Base-by-base conservation (phyloP, 257 asterid genomes). In the Capsicum baccatum region DNA sequence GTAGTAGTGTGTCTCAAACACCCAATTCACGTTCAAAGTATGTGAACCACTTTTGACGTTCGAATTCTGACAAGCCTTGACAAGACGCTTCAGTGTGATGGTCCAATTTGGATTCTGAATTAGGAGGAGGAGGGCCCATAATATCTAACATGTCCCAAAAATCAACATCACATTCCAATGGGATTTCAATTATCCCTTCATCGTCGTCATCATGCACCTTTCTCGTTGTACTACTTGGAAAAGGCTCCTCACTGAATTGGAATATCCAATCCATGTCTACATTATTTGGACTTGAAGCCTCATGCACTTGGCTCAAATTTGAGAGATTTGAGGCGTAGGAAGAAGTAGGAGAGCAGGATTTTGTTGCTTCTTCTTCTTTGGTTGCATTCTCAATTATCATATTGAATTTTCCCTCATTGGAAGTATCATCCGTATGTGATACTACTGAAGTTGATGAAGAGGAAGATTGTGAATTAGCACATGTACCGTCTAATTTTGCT, bases 1-100 rank as follows among this genome's bases (percentile, higher is more conserved):
- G 54, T n/a, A 8, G 12, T 16, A 16, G 16, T n/a, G 6, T 48
- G n/a, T 2, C 80, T 48, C 19, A 94, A 89, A 85, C 33, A 69
- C 92, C 94, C 54, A 93, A 92, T 80, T 91, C 98, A 83, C 87
- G 80, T 86, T 92, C 95, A 67, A 92, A 81, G 79, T 87, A 52
- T 85, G 67, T 88, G 85, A 91, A 79, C 97, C 97, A 94, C 84
- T 85, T 81, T 37, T 70, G 70, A 59, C 73, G 85, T 73, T 85
- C 92, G 8, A 59, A 81, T 5, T 84, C 89, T 14, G 76, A 13
- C 14, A 67, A 6, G 11, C 67, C 62, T 1, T 57, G 84, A 6
- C 76, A 58, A 17, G 80, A 12, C 9, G 37, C 83, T 39, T 39
- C 79, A 19, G 33, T 1, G 33, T 26, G 33, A 26, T 39, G 67